Percentiles rank a stretch among this genome's conserved stretches.
Evolutionary conservation across 345 rosid genomes (phyloP).

Genomic region (Boechera stricta): DNA sequence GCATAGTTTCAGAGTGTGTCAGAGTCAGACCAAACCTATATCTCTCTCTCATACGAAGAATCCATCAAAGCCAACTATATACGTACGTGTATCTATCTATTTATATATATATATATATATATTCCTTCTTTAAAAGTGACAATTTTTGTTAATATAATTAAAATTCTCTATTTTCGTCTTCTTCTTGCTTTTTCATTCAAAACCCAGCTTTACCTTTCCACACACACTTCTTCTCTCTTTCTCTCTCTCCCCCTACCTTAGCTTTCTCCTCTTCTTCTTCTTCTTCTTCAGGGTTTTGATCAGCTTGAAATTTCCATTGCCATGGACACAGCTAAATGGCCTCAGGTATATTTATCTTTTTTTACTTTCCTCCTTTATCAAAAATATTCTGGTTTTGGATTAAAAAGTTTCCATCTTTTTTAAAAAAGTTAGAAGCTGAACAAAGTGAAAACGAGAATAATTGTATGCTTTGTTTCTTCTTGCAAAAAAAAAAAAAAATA

Average conservation of each 20-base stretch:
- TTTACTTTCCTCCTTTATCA: neutral
- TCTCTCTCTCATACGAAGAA: slow-evolving; percentile 31
- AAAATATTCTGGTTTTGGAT: neutral
- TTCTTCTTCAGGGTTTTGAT: slow-evolving; percentile 25
- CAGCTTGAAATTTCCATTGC: slow-evolving; percentile 38
- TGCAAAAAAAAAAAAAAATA: slow-evolving; percentile 17
- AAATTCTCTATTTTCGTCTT: slow-evolving; percentile 40
- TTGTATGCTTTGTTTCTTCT: slow-evolving; percentile 4
- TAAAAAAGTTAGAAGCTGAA: slow-evolving; percentile 3
- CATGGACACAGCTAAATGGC: slow-evolving; percentile 97
- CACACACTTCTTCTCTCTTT: slow-evolving; percentile 2
- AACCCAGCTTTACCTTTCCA: slow-evolving; percentile 38
- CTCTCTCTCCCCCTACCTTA: neutral
- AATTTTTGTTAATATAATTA: neutral
- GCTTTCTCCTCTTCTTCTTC: neutral
- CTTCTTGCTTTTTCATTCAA: slow-evolving; percentile 33
- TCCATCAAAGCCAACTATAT: slow-evolving; percentile 29
- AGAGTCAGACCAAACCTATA: slow-evolving; percentile 17
- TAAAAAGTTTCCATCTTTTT: neutral
- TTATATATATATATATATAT: neutral
- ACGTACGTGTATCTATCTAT: neutral
- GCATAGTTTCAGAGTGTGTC: slow-evolving; percentile 34
- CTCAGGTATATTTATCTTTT: slow-evolving; percentile 62
- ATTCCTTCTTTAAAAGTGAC: slow-evolving; percentile 14
- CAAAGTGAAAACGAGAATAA: neutral